These are phyloP conservation scores for Metarhizium robertsii DNA, from an alignment of 2,329 filamentous ascomycete species.

Conservation along the genomic window DNA sequence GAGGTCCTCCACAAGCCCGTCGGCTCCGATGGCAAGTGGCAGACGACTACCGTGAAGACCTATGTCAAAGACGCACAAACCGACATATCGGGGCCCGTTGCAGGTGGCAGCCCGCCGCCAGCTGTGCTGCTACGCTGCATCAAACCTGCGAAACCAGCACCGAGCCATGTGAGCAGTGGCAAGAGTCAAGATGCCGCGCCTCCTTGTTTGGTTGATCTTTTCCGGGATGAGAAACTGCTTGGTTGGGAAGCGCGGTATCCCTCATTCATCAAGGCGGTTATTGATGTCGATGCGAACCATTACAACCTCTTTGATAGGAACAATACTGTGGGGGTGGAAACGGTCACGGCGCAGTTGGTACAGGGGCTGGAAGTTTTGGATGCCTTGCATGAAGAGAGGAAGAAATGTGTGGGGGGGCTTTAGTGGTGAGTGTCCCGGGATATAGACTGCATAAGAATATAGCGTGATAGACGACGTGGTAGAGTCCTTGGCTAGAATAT, in stretches of 20 bases:
- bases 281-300: conserved; percentile 18
- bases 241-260: conserved; percentile 18
- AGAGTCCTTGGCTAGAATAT: neutral
- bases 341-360: conserved; percentile 8
- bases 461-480: neutral
- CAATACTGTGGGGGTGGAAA: conserved; percentile 4
- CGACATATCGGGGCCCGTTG: conserved; percentile 4
- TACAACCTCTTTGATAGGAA: conserved; percentile 17
- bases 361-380: conserved; percentile 8
- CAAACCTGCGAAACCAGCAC: conserved; percentile 2
- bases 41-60: neutral
- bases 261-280: conserved; percentile 18
- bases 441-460: neutral
- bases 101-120: conserved; percentile 12
- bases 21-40: conserved; percentile 9
- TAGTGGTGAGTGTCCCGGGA: neutral
- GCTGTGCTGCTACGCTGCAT: conserved; percentile 15
- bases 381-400: neutral
- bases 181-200: neutral
- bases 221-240: conserved; percentile 16
- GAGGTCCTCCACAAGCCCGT: conserved; percentile 14
- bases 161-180: neutral
- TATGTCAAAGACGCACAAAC: neutral
- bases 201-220: conserved; percentile 15
- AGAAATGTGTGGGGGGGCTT: neutral